Base-by-base conservation (phyloP, 2,329 filamentous ascomycete genomes). In the Fusarium bactridioides region DNA sequence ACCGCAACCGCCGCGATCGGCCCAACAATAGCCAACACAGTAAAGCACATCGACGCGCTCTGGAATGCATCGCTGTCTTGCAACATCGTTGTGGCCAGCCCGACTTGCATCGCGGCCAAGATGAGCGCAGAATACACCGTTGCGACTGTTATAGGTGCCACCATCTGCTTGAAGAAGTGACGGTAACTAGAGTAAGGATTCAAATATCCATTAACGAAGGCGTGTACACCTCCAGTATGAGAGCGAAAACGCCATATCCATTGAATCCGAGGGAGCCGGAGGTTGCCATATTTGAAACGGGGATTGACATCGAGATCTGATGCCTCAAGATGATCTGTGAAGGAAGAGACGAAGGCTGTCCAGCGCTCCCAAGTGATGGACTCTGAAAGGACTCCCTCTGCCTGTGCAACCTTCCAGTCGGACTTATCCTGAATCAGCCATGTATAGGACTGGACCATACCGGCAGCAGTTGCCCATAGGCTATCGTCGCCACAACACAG, bases 391-490 rank as follows among this genome's bases (percentile, higher is more conserved):
- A 48, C 18, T 0, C 45, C 21, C 3, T 48, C 45, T 10, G 27
- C 5, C 10, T 48, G 21, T 5, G 45, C 45, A 6, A 23, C 10
- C 10, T 7, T 23, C 45, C 27, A 48, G 21, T 31, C 45, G 3
- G 27, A n/a, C 7, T 31, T 48, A 4, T 48, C 45, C 0, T 23
- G 45, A 7, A 48, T 48, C 7, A 48, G 10, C 45, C 45, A 48
- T 18, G 45, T 31, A 7, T 48, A 48, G 0, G 45, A 48, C 27
- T 48, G 45, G 10, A 48, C 15, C 27, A 48, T 31, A 5, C 45
- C 45, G 0, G 27, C 45, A 12, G 45, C 45, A 0, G 4, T 31
- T 1, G 10, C 27, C 45, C 27, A 48, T 7, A 31, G 1, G 1
- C 10, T 5, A 2, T 16, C 27, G 0, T 48, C 27, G 2, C 45